Evolutionary conservation across 768 basidiomycete genomes (phyloP), one percentile per base, ranked within the genome.

Genomic region (Serendipita sp.): DNA sequence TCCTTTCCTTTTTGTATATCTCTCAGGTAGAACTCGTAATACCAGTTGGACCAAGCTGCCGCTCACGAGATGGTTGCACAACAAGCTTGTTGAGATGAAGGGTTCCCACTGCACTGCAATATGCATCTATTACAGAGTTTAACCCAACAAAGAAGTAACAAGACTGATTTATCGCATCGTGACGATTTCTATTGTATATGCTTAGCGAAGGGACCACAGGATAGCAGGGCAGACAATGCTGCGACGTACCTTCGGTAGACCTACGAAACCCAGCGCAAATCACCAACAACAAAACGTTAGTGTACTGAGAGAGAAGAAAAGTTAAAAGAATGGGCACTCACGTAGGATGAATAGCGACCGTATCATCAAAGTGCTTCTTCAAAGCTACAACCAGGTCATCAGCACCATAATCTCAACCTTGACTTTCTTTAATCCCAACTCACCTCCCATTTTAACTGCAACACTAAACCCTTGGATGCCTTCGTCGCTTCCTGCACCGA

Each of bases 381-480:
- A 80, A 81, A 3, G 91, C 90, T 76, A 66, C 52, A 38, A 65
- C 13, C 5, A 13, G 65, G 3, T n/a, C 45, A 34, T 3, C 47
- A n/a, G 11, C 23, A 13, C n/a, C 16, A 67, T 23, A 23, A 23
- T 23, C 23, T 23, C 23, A 23, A 23, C 23, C 23, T 23, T 1
- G 1, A 23, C 23, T 23, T 23, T 23, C 23, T 23, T 23, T 23
- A 1, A 23, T 16, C 16, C 30, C 44, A 23, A 74, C 79, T 10
- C 69, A 81, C 79, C 81, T 23, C 89, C 89, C 95, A 98, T 95
- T 79, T 97, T 98, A 70, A 99, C 79, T 11, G 96, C 96, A n/a
- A 98, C 91, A 1, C 78, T 90, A 74, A 96, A 97, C 68, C 95
- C 95, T 79, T 99, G 96, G 76, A 94, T 76, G 69, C 88, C 83